Conservation (phyloP, 2,329 filamentous ascomycete species). For the Penicillium sclerotigenum region DNA sequence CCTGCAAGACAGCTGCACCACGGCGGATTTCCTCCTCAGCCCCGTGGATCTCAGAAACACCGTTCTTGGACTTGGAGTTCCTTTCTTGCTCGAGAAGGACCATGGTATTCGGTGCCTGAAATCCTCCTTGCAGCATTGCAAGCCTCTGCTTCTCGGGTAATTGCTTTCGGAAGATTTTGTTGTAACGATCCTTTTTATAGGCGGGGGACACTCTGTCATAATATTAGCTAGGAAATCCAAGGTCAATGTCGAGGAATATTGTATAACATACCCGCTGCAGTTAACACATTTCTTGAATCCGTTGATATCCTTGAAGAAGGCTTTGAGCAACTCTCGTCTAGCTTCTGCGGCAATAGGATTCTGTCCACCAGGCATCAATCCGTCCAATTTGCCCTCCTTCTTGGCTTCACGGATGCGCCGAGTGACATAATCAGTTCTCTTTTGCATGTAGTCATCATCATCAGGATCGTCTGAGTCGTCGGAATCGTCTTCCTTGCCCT, state of each 20-base stretch:
- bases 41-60: slow-evolving; percentile 51
- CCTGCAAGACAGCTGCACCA: slow-evolving; percentile 42
- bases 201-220: slow-evolving; percentile 66
- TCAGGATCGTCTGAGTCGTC: slow-evolving; percentile 60
- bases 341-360: slow-evolving; percentile 79
- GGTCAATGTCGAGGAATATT: not conserved
- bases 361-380: slow-evolving; percentile 57
- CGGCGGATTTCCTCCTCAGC: slow-evolving; percentile 59
- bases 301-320: slow-evolving; percentile 73
- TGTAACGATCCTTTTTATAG: slow-evolving; percentile 84
- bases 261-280: slow-evolving; percentile 52
- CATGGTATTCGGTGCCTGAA: slow-evolving; percentile 69
- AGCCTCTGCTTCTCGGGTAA: slow-evolving; percentile 70
- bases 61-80: slow-evolving; percentile 37
- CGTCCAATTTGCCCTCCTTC: slow-evolving; percentile 44
- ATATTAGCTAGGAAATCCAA: slow-evolving; percentile 20
- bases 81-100: slow-evolving; percentile 54
- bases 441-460: slow-evolving; percentile 52
- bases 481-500: slow-evolving; percentile 57
- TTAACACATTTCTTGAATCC: slow-evolving; percentile 67
- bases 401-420: slow-evolving; percentile 63
- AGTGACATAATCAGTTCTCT: slow-evolving; percentile 67
- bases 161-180: slow-evolving; percentile 89
- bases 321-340: slow-evolving; percentile 71
- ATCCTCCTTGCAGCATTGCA: slow-evolving; percentile 68